phyloP scores from a whole-genome alignment of 1,139 yeast genomes.

The Sugiyamaella grinbergsii region DNA sequence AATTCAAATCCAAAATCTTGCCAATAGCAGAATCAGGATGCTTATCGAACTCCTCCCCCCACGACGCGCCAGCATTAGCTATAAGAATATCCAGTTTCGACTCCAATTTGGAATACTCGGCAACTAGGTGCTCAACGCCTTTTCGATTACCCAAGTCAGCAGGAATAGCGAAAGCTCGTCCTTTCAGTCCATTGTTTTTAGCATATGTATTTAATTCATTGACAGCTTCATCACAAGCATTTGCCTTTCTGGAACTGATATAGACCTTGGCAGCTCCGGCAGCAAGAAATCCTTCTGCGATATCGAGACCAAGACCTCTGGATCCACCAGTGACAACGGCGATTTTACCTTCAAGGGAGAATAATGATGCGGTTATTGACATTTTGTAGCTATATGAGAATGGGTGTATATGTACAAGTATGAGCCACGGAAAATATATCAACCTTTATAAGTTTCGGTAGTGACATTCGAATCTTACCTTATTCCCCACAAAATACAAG shows the following conservation, averaged over 20 bases:
- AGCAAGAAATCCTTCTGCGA: conserved; percentile 65
- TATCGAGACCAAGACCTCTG: conserved; percentile 69
- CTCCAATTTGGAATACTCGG: conserved; percentile 47
- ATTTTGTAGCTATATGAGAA: too few relatives aligned
- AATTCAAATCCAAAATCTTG: conserved; percentile 65
- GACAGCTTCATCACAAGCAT: conserved; percentile 66
- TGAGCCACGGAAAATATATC: background rate
- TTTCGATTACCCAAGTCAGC: conserved; percentile 59
- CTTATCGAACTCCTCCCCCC: conserved; percentile 68
- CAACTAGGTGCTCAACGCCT: conserved; percentile 53
- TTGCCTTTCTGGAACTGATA: conserved; percentile 65
- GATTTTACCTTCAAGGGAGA: conserved; percentile 51
- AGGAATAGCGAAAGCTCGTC: conserved; percentile 56
- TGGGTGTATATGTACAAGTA: too few relatives aligned
- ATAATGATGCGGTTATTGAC: conserved; percentile 18
- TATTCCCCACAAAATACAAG: too few relatives aligned
- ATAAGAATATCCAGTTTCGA: conserved; percentile 60
- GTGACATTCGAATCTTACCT: too few relatives aligned
- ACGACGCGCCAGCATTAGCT: conserved; percentile 81
- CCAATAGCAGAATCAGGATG: conserved; percentile 66
- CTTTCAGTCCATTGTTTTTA: conserved; percentile 45
- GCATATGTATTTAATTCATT: conserved; percentile 52
- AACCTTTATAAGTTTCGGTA: background rate
- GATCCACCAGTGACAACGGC: conserved; percentile 82
- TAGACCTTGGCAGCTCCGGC: conserved; percentile 67